Evolutionary conservation across 306 rosid genomes (phyloP), one percentile per base, ranked within the genome.

Genomic region (Acmispon strigosus): DNA sequence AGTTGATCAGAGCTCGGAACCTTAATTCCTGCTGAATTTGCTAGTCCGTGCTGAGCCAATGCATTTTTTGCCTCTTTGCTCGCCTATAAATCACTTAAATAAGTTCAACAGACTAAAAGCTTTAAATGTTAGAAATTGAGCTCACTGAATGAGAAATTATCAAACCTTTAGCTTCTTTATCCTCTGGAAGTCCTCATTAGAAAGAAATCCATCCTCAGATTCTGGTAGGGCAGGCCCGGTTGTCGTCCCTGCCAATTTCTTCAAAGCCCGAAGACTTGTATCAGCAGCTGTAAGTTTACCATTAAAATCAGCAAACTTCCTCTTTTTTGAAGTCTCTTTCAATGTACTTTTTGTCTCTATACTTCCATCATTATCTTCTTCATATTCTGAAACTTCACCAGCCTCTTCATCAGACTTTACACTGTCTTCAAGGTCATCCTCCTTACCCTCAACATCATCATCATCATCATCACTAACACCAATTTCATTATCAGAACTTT

Each of bases 191-290:
- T 90, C 98, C 79, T 87, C 96, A 53, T 90, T 93, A 32, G 98
- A 88, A 71, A 93, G 98, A 78, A 93, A 77, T 56, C 98, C 92
- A 84, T 88, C 90, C 0, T 59, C 32, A 73, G 66, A 47, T 48
- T 87, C 95, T 29, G 82, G 52, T 3, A 51, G 32, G 22, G 58
- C 18, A 34, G 27, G 32, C 15, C 11, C 82, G 50, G 45, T 41
- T 18, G 72, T 75, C 53, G 62, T 66, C 63, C 81, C 81, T 18
- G 92, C 87, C 75, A 89, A 53, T 84, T 81, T 88, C 85, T 85
- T 90, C 74, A 93, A 78, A 68, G 97, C 90, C 67, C 90, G 83
- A 66, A 93, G 98, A 78, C 97, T 93, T 76, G 96, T 41, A 51
- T 90, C 94, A 45, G 87, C 96, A 55, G 82, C 84, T 63, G 70